These are phyloP conservation scores for Populus hybrid DNA, from an alignment of 441 rosid species.

Conservation along the genomic window DNA sequence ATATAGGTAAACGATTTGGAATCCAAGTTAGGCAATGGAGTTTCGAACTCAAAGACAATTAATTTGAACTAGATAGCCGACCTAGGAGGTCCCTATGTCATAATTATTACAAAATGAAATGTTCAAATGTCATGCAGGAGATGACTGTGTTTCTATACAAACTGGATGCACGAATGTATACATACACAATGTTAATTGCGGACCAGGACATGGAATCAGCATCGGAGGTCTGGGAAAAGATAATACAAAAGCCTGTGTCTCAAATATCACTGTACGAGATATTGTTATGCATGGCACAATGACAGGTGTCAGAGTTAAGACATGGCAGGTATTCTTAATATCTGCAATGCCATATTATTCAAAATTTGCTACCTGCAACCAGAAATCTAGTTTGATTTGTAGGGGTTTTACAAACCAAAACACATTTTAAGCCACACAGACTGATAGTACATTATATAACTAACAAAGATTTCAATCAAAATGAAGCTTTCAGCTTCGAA, in stretches of 20 bases:
- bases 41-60: background rate
- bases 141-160: conserved; percentile 90
- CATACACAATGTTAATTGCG: conserved; percentile 82
- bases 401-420: conserved; percentile 1
- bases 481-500: conserved; percentile 3
- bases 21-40: background rate
- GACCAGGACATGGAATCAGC: conserved; percentile 99
- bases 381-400: background rate
- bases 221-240: conserved; percentile 89
- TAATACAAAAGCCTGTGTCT: conserved; percentile 87
- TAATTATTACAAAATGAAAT: conserved; percentile 11
- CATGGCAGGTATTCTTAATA: conserved; percentile 77
- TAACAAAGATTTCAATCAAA: background rate
- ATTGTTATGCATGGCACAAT: conserved; percentile 79
- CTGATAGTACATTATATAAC: background rate
- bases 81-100: background rate
- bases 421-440: background rate
- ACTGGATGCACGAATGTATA: conserved; percentile 93
- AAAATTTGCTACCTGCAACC: background rate
- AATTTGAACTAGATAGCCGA: background rate
- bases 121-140: conserved; percentile 55
- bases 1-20: background rate
- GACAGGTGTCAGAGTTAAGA: conserved; percentile 92
- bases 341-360: conserved; percentile 9
- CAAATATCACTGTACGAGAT: conserved; percentile 85